Percentiles rank a stretch among this genome's conserved stretches.
Conservation (phyloP, 192 early-diverging fungal genomes). For the Spizellomyces sp. region DNA sequence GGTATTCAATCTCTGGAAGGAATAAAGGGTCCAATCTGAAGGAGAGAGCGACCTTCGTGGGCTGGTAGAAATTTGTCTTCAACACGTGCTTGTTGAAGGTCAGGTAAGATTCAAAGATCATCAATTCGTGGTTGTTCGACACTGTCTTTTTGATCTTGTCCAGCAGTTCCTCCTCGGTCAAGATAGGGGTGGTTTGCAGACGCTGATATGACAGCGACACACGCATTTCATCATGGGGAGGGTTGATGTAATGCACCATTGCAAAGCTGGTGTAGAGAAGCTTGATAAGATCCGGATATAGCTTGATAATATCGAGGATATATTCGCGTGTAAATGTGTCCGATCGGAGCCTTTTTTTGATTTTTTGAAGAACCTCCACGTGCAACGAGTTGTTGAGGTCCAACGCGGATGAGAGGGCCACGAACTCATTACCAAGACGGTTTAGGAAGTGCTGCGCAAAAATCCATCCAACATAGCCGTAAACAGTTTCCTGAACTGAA, state of each 20-base stretch:
- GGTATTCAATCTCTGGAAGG: constrained; percentile 94
- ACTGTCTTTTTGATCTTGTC: constrained; percentile 91
- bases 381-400: constrained; percentile 80
- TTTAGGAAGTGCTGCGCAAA: constrained; percentile 99
- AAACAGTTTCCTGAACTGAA: constrained; percentile 86
- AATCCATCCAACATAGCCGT: constrained; percentile 96
- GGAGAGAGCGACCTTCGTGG: constrained; percentile 98
- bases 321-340: constrained; percentile 99
- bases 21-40: constrained; percentile 95
- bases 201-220: constrained; percentile 90
- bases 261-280: constrained; percentile 95
- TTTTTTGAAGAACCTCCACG: constrained; percentile 90
- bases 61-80: constrained; percentile 99
- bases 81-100: constrained; percentile 97
- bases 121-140: constrained; percentile 90
- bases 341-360: constrained; percentile 96
- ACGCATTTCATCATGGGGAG: constrained; percentile 54
- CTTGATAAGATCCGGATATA: constrained; percentile 91
- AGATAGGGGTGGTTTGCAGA: constrained; percentile 71
- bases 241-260: constrained; percentile 83
- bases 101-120: constrained; percentile 89
- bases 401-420: constrained; percentile 80
- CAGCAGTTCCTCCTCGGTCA: constrained; percentile 81
- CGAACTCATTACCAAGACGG: constrained; percentile 92
- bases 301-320: constrained; percentile 94